Evolutionary conservation across 495 filamentous ascomycete species (phyloP), one percentile per base, ranked within the genome.

Genomic region (Platismatia glauca): DNA sequence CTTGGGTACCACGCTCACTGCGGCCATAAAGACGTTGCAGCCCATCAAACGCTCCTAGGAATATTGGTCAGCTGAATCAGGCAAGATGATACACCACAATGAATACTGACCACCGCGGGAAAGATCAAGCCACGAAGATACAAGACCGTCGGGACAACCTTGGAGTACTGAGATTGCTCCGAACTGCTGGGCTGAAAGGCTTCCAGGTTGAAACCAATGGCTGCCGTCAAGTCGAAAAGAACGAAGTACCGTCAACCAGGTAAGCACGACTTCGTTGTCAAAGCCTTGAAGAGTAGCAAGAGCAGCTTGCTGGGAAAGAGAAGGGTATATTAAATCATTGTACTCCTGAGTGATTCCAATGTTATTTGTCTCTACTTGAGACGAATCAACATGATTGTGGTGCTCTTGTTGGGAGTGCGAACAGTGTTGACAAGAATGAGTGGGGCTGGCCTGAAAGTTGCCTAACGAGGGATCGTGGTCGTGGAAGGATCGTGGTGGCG

Each of bases 201-300:
- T 4, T 1, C 13, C 20, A 20, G 58, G 52, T 29, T 34, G 52
- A 18, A 48, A 27, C 7, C 48, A 37, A 9, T 60, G 44, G 7
- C 38, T 34, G 11, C 38, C 48, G 1, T 31, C 33, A 11, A 33
- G 34, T 53, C 52, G 34, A 7, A 39, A 48, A 18, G 59, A 53
- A 29, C 44, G 59, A 29, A 53, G 59, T 15, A 35, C 20, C 15
- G 59, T 31, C 12, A 60, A 16, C 59, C 59, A 60, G 12, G 59
- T 22, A 27, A 53, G 11, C 0, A 53, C 18, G 15, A 29, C 13
- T n/a, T 53, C 29, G 22, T 60, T 37, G 6, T 38, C 31, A 37
- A 39, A 60, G 0, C 41, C n/a, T 20, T 50, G 34, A 38, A 60
- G 46, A 12, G 18, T 1, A 20, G 38, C 3, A 38, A 27, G 24